Percentiles rank a stretch among this genome's conserved stretches.
Conservation (phyloP, 2,329 filamentous ascomycete species). For the Aspergillus aculeatus region DNA sequence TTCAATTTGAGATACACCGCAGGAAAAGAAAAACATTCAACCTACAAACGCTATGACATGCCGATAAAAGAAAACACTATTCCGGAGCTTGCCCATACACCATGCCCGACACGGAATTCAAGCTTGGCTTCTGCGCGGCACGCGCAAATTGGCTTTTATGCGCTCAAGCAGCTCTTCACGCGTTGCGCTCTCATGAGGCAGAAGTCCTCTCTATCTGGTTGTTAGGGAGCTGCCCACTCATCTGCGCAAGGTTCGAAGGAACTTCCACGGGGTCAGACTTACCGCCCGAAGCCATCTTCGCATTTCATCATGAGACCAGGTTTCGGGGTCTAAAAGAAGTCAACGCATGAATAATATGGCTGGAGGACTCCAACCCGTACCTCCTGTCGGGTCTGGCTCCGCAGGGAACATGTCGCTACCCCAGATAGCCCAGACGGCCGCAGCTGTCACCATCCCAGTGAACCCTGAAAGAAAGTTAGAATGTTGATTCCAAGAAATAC, state of each 20-base stretch:
- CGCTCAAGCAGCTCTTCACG: slow-evolving; percentile 66
- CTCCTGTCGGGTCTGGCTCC: slow-evolving; percentile 71
- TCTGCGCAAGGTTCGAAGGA: neutral
- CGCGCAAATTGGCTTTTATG: slow-evolving; percentile 66
- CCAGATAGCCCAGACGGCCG: slow-evolving; percentile 81
- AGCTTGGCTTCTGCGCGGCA: slow-evolving; percentile 31
- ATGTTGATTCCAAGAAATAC: neutral
- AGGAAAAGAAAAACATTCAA: neutral
- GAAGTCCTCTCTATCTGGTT: slow-evolving; percentile 58
- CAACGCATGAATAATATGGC: slow-evolving; percentile 11
- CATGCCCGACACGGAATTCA: slow-evolving; percentile 2
- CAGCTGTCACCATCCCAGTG: slow-evolving; percentile 75
- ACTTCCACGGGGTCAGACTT: slow-evolving; percentile 35
- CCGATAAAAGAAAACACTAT: neutral
- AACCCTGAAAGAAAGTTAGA: slow-evolving; percentile 60
- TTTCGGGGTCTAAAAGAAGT: slow-evolving; percentile 54
- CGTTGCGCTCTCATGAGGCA: slow-evolving; percentile 59
- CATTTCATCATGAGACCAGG: slow-evolving; percentile 79
- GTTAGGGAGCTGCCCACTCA: neutral
- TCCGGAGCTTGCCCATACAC: neutral
- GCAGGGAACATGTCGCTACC: slow-evolving; percentile 79
- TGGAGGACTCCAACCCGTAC: slow-evolving; percentile 40
- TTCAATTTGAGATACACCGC: neutral
- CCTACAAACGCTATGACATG: neutral
- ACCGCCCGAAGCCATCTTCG: slow-evolving; percentile 78